These are phyloP conservation scores for Mikania micrantha DNA, from an alignment of 129 eudicot genomes.

Conservation along the genomic window DNA sequence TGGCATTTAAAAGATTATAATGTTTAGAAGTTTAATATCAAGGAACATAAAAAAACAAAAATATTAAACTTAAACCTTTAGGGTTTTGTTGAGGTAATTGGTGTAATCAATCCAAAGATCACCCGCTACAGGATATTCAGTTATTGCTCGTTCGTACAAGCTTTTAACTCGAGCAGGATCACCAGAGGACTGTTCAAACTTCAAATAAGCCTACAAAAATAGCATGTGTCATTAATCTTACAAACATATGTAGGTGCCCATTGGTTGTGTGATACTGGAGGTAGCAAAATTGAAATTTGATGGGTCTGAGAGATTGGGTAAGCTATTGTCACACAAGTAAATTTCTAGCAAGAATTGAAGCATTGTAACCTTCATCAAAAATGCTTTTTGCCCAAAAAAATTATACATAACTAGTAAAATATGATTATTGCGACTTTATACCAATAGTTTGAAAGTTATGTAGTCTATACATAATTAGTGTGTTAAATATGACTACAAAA, in stretches of 20 bases:
- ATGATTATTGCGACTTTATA: neutral
- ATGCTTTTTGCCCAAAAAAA: neutral
- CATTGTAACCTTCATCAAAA: neutral
- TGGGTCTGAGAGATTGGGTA: neutral
- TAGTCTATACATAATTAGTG: neutral
- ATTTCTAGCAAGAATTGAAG: neutral
- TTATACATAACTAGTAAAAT: neutral
- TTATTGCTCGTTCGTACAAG: constrained; percentile 83
- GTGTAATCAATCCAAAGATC: constrained; percentile 90
- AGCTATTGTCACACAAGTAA: neutral
- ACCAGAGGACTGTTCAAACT: constrained; percentile 75
- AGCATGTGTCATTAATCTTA: constrained; percentile 13
- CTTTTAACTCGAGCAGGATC: constrained; percentile 87
- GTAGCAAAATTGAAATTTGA: neutral
- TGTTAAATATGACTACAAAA: neutral
- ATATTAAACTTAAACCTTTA: constrained; percentile 48
- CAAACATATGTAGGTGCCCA: neutral
- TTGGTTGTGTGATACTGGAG: neutral
- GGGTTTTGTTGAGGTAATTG: constrained; percentile 63
- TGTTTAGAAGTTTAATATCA: neutral
- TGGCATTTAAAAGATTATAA: constrained; percentile 25
- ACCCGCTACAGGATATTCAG: constrained; percentile 70
- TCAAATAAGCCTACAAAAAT: constrained; percentile 59
- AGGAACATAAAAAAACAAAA: neutral
- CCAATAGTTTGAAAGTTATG: neutral